Evolutionary conservation across 2,329 filamentous ascomycete species (phyloP).

Genomic region (Zarea fungicola): DNA sequence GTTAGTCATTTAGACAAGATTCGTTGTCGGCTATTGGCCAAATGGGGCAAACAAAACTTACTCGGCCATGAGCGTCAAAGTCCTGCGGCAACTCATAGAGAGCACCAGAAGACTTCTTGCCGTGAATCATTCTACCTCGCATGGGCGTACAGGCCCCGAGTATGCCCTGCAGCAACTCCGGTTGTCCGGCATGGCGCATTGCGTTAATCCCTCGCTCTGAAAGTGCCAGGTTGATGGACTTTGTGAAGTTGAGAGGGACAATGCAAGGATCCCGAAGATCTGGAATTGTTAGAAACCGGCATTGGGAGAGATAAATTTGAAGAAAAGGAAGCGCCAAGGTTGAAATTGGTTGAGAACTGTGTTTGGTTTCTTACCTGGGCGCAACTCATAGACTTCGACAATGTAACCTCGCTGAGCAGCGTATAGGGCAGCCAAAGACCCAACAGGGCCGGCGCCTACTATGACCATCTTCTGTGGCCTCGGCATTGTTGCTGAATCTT

Average conservation of each 20-base stretch:
- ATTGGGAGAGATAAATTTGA: neutral
- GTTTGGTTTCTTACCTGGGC: constrained; percentile 79
- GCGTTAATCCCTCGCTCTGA: constrained; percentile 92
- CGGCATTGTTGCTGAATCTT: constrained; percentile 24
- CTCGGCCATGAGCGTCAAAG: constrained; percentile 84
- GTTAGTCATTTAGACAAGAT: neutral
- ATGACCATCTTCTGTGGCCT: constrained; percentile 66
- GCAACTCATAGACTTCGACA: constrained; percentile 91
- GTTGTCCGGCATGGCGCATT: constrained; percentile 63
- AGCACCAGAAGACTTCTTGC: constrained; percentile 55
- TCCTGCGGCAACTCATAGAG: constrained; percentile 78
- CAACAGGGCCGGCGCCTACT: constrained; percentile 89
- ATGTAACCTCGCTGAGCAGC: constrained; percentile 81
- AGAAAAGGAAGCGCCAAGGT: neutral
- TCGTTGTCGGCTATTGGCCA: neutral
- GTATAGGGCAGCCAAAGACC: constrained; percentile 86
- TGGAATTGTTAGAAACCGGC: constrained; percentile 35
- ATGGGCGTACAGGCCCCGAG: constrained; percentile 81
- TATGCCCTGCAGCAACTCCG: constrained; percentile 66
- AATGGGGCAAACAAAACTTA: constrained; percentile 35
- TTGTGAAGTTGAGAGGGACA: constrained; percentile 87
- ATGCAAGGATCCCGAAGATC: constrained; percentile 82
- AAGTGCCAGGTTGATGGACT: constrained; percentile 95
- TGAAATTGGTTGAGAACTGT: neutral
- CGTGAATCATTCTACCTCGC: constrained; percentile 95